Evolutionary conservation across 1,284 basidiomycete genomes (phyloP).

Genomic region (Naganishia liquefaciens): DNA sequence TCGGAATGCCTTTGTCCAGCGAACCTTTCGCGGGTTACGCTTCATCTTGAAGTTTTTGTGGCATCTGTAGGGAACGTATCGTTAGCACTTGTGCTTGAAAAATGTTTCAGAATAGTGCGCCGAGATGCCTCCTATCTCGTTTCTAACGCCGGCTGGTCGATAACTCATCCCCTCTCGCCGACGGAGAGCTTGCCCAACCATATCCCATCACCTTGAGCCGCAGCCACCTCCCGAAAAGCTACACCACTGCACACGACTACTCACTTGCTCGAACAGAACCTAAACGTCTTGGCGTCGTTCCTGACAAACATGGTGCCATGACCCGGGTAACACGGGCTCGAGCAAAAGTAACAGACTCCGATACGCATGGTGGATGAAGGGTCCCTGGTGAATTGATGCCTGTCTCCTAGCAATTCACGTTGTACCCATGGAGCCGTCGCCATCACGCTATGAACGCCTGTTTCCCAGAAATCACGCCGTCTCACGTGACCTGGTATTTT

Average conservation of each 20-base stretch:
- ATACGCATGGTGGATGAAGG: constrained; percentile 63
- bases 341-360: constrained; percentile 88
- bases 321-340: constrained; percentile 89
- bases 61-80: constrained; percentile 62
- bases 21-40: constrained; percentile 97
- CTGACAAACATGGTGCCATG: constrained; percentile 91
- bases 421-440: no score
- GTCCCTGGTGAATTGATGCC: constrained; percentile 1
- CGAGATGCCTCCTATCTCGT: neutral
- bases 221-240: neutral
- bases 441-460: no score
- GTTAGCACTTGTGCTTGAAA: neutral
- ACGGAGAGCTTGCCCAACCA: no score
- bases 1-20: constrained; percentile 99
- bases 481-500: constrained; percentile 16
- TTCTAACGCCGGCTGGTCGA: neutral
- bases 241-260: constrained; percentile 40
- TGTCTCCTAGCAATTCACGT: no score
- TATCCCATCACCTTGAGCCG: no score
- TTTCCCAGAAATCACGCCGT: no score
- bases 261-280: constrained; percentile 95
- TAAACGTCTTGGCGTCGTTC: constrained; percentile 94
- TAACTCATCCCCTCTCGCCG: no score
- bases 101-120: neutral
- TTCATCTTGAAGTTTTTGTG: constrained; percentile 99